Percentiles rank a stretch among this genome's conserved stretches.
Conservation (phyloP, 371 early-diverging fungal species). For the Haplosporangium sp. region DNA sequence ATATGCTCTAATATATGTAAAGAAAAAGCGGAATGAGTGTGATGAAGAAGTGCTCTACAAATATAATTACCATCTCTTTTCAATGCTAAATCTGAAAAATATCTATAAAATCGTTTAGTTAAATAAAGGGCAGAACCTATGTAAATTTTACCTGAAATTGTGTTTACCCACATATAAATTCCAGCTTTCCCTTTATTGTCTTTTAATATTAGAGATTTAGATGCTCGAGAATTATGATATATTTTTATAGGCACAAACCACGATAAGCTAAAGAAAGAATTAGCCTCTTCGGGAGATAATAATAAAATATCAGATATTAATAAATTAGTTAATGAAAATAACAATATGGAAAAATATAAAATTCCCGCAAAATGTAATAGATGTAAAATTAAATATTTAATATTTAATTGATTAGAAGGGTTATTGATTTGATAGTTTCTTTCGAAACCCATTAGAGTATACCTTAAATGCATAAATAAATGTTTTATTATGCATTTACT, state of each 20-base stretch:
- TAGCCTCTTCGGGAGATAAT: neutral
- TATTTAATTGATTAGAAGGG: no score
- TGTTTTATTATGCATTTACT: no score
- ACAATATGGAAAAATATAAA: no score
- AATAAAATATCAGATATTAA: neutral
- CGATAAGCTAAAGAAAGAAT: neutral
- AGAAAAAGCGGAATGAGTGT: conserved; percentile 11
- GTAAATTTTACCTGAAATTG: conserved; percentile 15
- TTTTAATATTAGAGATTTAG: conserved; percentile 16
- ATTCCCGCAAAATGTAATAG: no score
- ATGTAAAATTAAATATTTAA: no score
- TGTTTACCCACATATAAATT: conserved; percentile 18
- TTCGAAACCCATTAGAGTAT: no score
- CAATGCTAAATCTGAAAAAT: conserved; percentile 6
- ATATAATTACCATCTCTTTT: conserved; percentile 7
- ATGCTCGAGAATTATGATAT: conserved; percentile 7
- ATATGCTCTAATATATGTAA: conserved; percentile 17
- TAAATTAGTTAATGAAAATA: neutral
- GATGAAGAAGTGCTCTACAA: conserved; percentile 4
- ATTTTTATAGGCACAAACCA: conserved; percentile 6
- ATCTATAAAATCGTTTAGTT: conserved; percentile 2
- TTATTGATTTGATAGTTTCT: no score
- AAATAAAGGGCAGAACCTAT: conserved; percentile 11
- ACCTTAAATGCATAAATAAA: no score
- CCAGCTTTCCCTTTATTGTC: conserved; percentile 36